Evolutionary conservation across 495 filamentous ascomycete species (phyloP).

Genomic region (Massariosphaeria phaeospora): DNA sequence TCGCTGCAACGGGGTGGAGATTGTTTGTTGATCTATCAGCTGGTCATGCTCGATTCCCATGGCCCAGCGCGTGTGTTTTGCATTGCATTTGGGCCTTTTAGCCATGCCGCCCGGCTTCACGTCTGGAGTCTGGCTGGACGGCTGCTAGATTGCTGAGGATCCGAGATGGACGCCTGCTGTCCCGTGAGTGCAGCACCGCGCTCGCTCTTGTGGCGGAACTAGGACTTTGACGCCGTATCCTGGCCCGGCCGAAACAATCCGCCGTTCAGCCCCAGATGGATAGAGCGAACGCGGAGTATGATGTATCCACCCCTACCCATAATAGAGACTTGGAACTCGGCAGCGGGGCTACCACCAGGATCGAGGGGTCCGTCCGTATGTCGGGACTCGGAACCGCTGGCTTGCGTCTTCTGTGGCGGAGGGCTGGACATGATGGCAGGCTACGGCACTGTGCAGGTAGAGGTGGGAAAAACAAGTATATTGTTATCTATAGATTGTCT

Average conservation of each 20-base stretch:
- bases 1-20: conserved; percentile 23
- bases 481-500: too few relatives aligned
- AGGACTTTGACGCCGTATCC: conserved; percentile 1
- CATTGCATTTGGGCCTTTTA: conserved; percentile 5
- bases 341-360: too few relatives aligned
- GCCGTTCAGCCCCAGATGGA: conserved; percentile 24
- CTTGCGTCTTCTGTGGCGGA: too few relatives aligned
- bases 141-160: neutral
- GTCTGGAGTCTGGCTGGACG: too few relatives aligned
- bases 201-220: conserved; percentile 5
- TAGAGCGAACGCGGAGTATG: too few relatives aligned
- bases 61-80: conserved; percentile 21
- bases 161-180: neutral
- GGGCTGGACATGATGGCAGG: too few relatives aligned
- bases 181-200: neutral
- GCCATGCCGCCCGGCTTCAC: neutral
- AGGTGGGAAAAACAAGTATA: too few relatives aligned
- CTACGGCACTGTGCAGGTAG: too few relatives aligned
- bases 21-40: conserved; percentile 31
- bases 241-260: conserved; percentile 18
- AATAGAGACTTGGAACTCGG: too few relatives aligned
- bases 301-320: too few relatives aligned
- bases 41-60: neutral
- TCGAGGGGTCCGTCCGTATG: neutral
- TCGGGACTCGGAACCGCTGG: conserved; percentile 14